Conservation (phyloP, 257 asterid genomes). For the Ilex aquifolium region DNA sequence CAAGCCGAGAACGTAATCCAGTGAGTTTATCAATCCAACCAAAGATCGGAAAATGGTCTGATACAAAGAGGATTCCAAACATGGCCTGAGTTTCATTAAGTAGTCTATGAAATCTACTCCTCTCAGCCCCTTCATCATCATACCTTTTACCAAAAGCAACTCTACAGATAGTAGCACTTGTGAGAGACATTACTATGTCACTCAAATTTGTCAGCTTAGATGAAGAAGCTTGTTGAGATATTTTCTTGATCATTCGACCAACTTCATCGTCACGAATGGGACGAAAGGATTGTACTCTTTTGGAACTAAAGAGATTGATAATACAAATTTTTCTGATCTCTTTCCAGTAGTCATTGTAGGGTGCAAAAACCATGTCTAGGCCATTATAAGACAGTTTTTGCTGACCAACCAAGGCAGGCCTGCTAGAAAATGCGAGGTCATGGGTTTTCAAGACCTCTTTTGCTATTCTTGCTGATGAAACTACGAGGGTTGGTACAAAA, state of each 20-base stretch:
- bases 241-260: too few species aligned
- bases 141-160: background rate
- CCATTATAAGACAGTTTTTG: background rate
- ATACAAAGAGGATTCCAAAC: background rate
- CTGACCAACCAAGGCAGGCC: background rate
- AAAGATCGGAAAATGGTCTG: slow-evolving; percentile 14
- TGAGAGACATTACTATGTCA: too few species aligned
- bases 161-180: too few species aligned
- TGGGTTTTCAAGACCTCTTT: background rate
- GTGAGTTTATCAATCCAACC: slow-evolving; percentile 18
- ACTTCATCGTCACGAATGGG: too few species aligned
- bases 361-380: background rate
- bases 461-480: background rate
- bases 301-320: background rate
- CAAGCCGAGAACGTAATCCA: slow-evolving; percentile 12
- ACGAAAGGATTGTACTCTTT: too few species aligned
- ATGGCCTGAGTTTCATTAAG: background rate
- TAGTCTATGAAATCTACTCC: background rate
- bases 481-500: background rate
- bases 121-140: background rate
- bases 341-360: background rate
- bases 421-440: background rate
- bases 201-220: too few species aligned
- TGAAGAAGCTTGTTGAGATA: too few species aligned
- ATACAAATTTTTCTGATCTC: background rate